These are phyloP conservation scores for Beauveria bassiana DNA, from an alignment of 2,329 filamentous ascomycete genomes.

Conservation along the genomic window DNA sequence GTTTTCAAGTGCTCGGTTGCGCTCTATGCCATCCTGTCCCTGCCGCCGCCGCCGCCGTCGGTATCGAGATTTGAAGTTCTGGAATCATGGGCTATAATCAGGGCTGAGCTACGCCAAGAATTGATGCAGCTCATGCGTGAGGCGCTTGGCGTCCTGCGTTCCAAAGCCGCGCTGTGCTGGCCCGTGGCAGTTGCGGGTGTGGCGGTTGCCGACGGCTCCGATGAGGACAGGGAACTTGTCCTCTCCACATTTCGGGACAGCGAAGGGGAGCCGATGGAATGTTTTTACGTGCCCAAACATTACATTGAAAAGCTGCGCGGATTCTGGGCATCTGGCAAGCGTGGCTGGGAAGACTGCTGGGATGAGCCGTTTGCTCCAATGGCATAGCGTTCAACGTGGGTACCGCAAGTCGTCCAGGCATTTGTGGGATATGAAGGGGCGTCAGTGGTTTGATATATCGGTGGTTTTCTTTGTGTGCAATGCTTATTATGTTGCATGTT, in stretches of 20 bases:
- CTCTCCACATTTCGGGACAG: neutral
- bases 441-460: too few relatives aligned
- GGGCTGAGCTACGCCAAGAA: neutral
- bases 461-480: too few relatives aligned
- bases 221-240: neutral
- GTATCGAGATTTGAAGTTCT: neutral
- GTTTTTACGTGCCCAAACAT: neutral
- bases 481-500: too few relatives aligned
- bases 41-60: neutral
- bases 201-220: neutral
- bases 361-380: neutral
- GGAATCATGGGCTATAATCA: neutral
- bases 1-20: neutral
- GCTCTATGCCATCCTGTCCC: neutral
- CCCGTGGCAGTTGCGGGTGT: neutral
- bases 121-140: slow-evolving; percentile 1
- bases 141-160: neutral
- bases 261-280: neutral
- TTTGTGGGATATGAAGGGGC: too few relatives aligned
- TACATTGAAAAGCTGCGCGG: neutral
- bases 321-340: neutral
- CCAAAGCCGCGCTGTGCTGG: neutral
- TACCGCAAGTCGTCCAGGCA: neutral
- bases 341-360: slow-evolving; percentile 3
- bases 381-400: neutral